phyloP scores from a whole-genome alignment of 768 basidiomycete genomes.

The Agaricus subrufescens region DNA sequence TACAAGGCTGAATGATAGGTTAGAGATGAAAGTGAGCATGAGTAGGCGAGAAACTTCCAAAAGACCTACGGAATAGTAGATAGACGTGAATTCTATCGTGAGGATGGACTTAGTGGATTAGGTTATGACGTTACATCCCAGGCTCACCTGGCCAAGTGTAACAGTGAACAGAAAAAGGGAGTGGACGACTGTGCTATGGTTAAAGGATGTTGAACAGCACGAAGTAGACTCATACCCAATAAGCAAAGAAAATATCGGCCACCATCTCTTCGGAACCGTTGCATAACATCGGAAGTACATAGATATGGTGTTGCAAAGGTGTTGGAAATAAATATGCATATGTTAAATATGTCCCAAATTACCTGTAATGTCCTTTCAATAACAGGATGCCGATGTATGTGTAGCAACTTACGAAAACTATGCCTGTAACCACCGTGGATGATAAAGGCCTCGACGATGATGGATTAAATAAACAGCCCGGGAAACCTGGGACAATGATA shows the following conservation, averaged over 20 bases:
- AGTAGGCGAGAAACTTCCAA: neutral
- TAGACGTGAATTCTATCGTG: neutral
- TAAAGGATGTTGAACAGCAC: neutral
- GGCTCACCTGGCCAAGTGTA: neutral
- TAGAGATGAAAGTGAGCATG: neutral
- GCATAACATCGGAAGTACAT: neutral
- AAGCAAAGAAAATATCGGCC: conserved; percentile 1
- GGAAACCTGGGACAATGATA: neutral
- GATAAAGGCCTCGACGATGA: too few species aligned
- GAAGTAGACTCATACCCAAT: neutral
- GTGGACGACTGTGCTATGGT: neutral
- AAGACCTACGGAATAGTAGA: neutral
- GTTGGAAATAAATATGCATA: neutral
- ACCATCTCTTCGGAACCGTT: neutral
- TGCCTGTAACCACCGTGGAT: neutral
- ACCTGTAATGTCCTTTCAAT: neutral
- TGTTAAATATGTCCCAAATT: neutral
- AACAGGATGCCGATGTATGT: too few species aligned
- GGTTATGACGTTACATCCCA: neutral
- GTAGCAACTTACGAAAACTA: neutral
- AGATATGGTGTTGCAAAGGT: neutral
- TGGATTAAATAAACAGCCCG: neutral
- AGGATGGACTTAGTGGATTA: neutral
- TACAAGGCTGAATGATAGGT: neutral
- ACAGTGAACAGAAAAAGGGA: neutral